Evolutionary conservation across 306 rosid species (phyloP).

Genomic region (Parietaria judaica): DNA sequence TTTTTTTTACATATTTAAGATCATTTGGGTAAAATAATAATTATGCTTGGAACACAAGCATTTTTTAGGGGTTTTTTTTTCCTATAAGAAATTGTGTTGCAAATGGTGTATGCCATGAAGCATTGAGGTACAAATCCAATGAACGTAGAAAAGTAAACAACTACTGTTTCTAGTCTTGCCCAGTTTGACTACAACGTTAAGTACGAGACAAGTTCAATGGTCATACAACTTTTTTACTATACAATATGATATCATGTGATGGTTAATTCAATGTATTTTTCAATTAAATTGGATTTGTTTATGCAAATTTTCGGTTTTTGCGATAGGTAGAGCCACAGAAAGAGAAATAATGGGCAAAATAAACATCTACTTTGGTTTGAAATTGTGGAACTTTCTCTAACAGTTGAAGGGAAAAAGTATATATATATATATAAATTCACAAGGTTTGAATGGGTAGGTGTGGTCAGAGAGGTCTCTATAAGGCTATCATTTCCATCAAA

Average conservation of each 20-base stretch:
- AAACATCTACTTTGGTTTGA: slow-evolving; percentile 6
- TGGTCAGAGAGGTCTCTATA: background rate
- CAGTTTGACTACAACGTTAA: slow-evolving; percentile 17
- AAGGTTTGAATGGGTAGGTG: background rate
- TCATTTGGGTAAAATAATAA: too few species aligned
- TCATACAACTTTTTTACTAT: background rate
- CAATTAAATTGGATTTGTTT: slow-evolving; percentile 6
- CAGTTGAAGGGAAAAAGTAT: background rate
- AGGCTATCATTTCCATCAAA: background rate
- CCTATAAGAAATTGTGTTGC: too few species aligned
- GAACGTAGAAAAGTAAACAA: slow-evolving; percentile 16
- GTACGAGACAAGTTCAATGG: too few species aligned
- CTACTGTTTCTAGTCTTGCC: slow-evolving; percentile 19
- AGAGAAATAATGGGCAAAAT: background rate
- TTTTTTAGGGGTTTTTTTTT: too few species aligned
- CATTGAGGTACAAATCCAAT: slow-evolving; percentile 13
- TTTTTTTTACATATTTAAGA: too few species aligned
- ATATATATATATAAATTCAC: background rate
- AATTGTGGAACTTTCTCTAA: slow-evolving; percentile 14
- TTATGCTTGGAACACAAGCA: too few species aligned
- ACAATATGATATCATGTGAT: too few species aligned
- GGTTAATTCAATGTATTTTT: background rate
- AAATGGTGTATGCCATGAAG: too few species aligned
- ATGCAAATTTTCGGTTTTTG: background rate
- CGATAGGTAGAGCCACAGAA: background rate